These are phyloP conservation scores for button mushroom (Agaricus bisporus) DNA, from an alignment of 768 basidiomycete genomes.

Conservation along the genomic window DNA sequence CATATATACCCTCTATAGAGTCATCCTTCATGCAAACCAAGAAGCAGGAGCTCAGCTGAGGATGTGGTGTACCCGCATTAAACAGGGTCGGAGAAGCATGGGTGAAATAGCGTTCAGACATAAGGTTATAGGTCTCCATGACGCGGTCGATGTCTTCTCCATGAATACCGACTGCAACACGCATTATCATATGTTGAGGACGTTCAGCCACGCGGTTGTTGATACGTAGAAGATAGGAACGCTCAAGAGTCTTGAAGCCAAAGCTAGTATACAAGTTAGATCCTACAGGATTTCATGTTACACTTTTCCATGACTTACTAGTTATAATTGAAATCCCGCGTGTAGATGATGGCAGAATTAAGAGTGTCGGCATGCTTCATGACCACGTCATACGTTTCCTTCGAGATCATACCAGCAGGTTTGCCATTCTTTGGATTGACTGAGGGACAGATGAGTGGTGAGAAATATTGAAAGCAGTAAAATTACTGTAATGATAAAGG, in stretches of 20 bases:
- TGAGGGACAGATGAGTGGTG: conserved; percentile 3
- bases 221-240: conserved; percentile 93
- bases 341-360: conserved; percentile 95
- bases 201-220: conserved; percentile 94
- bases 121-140: conserved; percentile 89
- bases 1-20: conserved; percentile 98
- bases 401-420: conserved; percentile 85
- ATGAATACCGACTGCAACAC: conserved; percentile 97
- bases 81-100: conserved; percentile 97
- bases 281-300: background rate
- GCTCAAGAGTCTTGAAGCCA: conserved; percentile 99
- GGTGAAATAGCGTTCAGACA: conserved; percentile 98
- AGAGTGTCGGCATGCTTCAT: conserved; percentile 74
- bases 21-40: conserved; percentile 98
- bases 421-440: conserved; percentile 95
- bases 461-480: background rate
- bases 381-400: conserved; percentile 79
- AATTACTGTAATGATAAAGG: conserved; percentile 79
- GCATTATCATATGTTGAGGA: conserved; percentile 99
- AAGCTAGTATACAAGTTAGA: conserved; percentile 46
- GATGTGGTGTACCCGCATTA: conserved; percentile 93
- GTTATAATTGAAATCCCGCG: conserved; percentile 97
- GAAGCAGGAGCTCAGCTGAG: conserved; percentile 97
- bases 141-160: conserved; percentile 83
- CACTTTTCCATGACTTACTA: conserved; percentile 44